Conservation (phyloP, 768 basidiomycete genomes). For the Termitomyces sp. region DNA sequence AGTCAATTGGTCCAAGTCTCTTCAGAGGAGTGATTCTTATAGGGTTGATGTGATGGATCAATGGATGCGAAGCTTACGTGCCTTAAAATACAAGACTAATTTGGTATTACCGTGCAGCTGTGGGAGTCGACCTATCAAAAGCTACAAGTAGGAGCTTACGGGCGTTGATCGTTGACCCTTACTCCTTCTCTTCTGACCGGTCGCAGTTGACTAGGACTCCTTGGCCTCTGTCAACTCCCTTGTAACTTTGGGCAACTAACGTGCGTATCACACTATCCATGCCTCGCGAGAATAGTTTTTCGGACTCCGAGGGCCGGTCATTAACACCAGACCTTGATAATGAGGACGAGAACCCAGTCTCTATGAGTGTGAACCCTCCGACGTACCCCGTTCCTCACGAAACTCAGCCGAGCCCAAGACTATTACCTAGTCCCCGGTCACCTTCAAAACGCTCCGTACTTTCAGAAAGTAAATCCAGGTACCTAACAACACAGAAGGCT, state of each 20-base stretch:
- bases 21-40: too few species aligned
- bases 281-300: constrained; percentile 65
- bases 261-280: constrained; percentile 23
- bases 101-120: neutral
- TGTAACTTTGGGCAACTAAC: neutral
- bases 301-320: constrained; percentile 60
- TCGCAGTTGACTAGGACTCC: neutral
- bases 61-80: too few species aligned
- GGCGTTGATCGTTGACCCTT: neutral
- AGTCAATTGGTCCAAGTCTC: too few species aligned
- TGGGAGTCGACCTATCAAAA: neutral
- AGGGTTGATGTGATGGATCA: too few species aligned
- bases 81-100: neutral
- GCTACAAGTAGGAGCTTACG: too few species aligned
- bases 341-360: constrained; percentile 5
- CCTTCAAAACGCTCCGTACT: constrained; percentile 10
- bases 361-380: constrained; percentile 13
- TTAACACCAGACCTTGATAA: constrained; percentile 62
- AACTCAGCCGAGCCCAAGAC: neutral
- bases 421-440: neutral
- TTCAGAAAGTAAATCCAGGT: constrained; percentile 6
- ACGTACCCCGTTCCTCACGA: neutral
- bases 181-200: neutral
- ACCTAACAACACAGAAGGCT: constrained; percentile 4
- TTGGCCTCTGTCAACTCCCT: neutral